Base-by-base conservation (phyloP, 371 early-diverging fungal species). In the Modicella reniformis region DNA sequence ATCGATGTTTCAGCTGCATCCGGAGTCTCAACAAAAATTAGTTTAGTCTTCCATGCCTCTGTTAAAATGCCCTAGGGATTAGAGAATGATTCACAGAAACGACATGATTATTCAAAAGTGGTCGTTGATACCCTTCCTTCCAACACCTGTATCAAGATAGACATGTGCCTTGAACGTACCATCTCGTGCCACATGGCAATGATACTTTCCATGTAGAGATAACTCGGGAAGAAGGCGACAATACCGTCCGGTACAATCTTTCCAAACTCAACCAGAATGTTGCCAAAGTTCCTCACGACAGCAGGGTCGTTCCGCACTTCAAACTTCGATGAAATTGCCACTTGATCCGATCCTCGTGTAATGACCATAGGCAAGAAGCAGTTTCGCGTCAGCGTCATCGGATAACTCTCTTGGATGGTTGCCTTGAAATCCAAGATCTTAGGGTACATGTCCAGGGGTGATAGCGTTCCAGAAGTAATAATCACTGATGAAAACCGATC, bases 371-470 rank as follows among this genome's bases (percentile, higher is more conserved):
- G 99, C 49, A 95, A 84, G 85, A 99, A 98, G 83, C 95, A 95
- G 74, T 93, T 92, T 55, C 99, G 83, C 1, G 95, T 93, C 56
- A 98, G 84, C 9, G 98, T 93, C 94, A 97, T 94, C 49, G 95
- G 88, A 84, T 96, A 95, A 84, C 96, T 95, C 77, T 94, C 92
- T 77, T 91, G 87, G 1, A 97, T 91, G 0, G 91, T 91, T 0
- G 93, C 88, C 40, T 84, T 83, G 84, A 99, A 98, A 44, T 94
- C 91, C 17, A 99, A 86, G 70, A 99, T 94, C 62, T 92, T 93
- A n/a, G 99, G 98, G 77, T 99, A 99, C 91, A 99, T 95, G 48
- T 98, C 98, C 75, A 99, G 84, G 0, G 99, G 99, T 28, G 98
- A 98, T 34, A 99, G 87, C 19, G 99, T 99, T 69, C 99, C 99